phyloP scores from a whole-genome alignment of 129 eudicot genomes.

The Tanacetum coccineum region DNA sequence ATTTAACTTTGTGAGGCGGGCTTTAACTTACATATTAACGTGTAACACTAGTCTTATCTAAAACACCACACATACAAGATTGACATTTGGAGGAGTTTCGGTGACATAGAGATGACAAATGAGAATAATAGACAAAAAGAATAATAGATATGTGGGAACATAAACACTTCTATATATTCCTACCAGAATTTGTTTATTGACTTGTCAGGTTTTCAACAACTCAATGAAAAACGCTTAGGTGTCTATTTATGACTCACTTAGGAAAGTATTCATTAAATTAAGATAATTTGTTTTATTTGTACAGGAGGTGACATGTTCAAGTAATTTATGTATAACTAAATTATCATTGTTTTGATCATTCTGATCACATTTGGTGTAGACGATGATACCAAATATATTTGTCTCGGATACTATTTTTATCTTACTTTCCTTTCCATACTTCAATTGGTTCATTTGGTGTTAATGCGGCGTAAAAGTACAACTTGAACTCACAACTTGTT shows the following conservation, averaged over 20 bases:
- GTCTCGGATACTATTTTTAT: too few relatives aligned
- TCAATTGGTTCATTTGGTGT: too few relatives aligned
- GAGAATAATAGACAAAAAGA: neutral
- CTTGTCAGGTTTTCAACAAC: neutral
- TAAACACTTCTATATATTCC: neutral
- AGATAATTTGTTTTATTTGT: neutral
- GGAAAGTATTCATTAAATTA: neutral
- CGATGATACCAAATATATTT: neutral
- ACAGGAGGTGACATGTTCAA: too few relatives aligned
- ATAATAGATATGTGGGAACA: neutral
- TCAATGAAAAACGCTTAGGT: neutral
- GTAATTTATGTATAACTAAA: too few relatives aligned
- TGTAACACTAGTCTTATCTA: too few relatives aligned
- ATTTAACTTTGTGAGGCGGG: too few relatives aligned
- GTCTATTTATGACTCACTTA: neutral
- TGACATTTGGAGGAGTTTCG: slow-evolving; percentile 3
- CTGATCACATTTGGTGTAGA: neutral
- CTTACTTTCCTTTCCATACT: too few relatives aligned
- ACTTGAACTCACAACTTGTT: too few relatives aligned
- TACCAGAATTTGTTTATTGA: neutral
- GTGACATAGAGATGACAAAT: neutral
- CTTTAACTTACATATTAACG: too few relatives aligned
- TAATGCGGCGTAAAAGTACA: too few relatives aligned
- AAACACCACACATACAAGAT: neutral
- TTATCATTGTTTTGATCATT: neutral